These are phyloP conservation scores for Cercospora sp. DNA, from an alignment of 2,329 filamentous ascomycete genomes.

Conservation along the genomic window DNA sequence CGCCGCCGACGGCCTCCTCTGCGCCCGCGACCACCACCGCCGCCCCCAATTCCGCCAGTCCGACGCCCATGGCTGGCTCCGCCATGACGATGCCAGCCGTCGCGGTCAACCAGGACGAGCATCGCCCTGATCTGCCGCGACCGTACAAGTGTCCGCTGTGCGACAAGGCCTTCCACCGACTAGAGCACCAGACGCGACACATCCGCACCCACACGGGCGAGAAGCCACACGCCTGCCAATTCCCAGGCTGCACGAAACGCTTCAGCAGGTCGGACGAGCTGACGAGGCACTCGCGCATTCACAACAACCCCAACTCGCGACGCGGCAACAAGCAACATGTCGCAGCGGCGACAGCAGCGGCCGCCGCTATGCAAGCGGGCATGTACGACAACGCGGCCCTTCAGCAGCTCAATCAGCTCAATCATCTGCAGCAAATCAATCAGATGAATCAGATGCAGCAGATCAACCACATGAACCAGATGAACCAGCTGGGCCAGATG, in stretches of 20 bases:
- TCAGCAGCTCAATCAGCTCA: constrained; percentile 57
- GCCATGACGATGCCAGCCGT: constrained; percentile 48
- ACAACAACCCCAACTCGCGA: constrained; percentile 97
- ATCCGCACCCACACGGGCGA: constrained; percentile 97
- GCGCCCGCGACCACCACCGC: constrained; percentile 12
- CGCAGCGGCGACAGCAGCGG: constrained; percentile 58
- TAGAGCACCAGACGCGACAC: constrained; percentile 90
- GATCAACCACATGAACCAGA: constrained; percentile 31
- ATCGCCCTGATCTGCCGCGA: constrained; percentile 81
- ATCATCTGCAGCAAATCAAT: constrained; percentile 71
- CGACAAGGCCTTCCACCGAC: constrained; percentile 96
- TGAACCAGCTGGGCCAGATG: constrained; percentile 26
- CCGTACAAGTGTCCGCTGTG: constrained; percentile 98
- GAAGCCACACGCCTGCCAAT: constrained; percentile 95
- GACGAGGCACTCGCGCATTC: constrained; percentile 94
- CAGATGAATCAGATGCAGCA: constrained; percentile 63
- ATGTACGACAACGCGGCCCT: constrained; percentile 53
- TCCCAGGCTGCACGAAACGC: constrained; percentile 92
- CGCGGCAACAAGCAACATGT: constrained; percentile 81
- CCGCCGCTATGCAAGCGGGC: constrained; percentile 52
- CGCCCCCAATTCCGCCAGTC: constrained; percentile 4
- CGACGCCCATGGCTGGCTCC: constrained; percentile 42
- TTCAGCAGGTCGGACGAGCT: constrained; percentile 96
- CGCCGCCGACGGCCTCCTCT: constrained; percentile 5
- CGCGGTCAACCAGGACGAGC: constrained; percentile 61